These are phyloP conservation scores for Sphaerulina musiva DNA, from an alignment of 2,329 filamentous ascomycete genomes.

Conservation along the genomic window DNA sequence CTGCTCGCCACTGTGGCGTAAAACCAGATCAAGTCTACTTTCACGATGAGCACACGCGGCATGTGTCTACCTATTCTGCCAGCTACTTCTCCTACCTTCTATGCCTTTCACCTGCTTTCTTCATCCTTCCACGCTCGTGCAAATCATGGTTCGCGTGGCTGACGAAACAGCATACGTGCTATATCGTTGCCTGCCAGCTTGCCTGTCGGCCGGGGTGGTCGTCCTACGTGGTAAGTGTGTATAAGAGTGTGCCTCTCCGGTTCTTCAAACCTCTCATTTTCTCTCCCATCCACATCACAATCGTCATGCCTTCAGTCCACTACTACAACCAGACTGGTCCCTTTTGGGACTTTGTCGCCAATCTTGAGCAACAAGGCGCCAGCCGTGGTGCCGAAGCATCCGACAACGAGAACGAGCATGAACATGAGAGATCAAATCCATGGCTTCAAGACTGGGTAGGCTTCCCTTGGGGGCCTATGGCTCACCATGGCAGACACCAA, in stretches of 20 bases:
- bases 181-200: conserved; percentile 12
- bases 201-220: conserved; percentile 9
- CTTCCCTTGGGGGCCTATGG: conserved; percentile 31
- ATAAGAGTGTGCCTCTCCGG: conserved; percentile 6
- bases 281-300: conserved; percentile 14
- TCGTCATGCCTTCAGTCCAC: conserved; percentile 47
- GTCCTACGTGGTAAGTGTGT: not conserved
- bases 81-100: conserved; percentile 4
- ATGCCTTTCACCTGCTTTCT: conserved; percentile 9
- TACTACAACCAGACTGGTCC: conserved; percentile 49
- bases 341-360: conserved; percentile 52
- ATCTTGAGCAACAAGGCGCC: conserved; percentile 43
- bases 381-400: conserved; percentile 27
- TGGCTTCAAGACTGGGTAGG: conserved; percentile 35
- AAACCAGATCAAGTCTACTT: conserved; percentile 9
- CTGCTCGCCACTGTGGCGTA: conserved; percentile 10
- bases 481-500: conserved; percentile 25
- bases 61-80: conserved; percentile 10
- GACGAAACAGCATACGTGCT: conserved; percentile 14
- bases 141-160: conserved; percentile 7
- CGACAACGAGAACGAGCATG: conserved; percentile 32
- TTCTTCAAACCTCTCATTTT: not conserved
- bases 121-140: not conserved
- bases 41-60: conserved; percentile 11
- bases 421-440: conserved; percentile 15